Evolutionary conservation across 164 flowering plant genomes (phyloP), one percentile per base, ranked within the genome.

Genomic region (Brasenia schreberi): DNA sequence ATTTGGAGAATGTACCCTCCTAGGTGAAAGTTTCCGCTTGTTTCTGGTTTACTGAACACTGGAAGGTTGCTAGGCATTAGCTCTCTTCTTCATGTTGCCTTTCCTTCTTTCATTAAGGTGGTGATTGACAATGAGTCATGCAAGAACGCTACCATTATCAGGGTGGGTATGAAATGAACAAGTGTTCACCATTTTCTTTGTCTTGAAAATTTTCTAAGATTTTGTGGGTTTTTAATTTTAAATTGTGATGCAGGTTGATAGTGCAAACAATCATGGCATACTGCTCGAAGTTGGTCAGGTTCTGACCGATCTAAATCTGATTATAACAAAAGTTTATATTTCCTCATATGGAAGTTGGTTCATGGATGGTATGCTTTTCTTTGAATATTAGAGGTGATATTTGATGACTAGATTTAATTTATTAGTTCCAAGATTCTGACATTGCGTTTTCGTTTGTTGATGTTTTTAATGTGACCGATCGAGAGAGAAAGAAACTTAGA

Each of bases 271-370:
- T 66, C 87, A 83, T 72, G 95, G 96, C 42, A 86, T 90, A 27
- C 91, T 93, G 59, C 81, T 93, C 14, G 96, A 90, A 73, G 92
- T 86, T 74, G 95, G 90, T 1, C 98, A 93, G 27, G 76, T 89
- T 65, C 89, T 93, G 59, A 85, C 94, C 23, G 98, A 93, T 85
- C 86, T 93, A 44, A 85, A 89, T 69, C 94, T 93, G 61, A 72
- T 80, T 62, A 76, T 93, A 27, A 83, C 82, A 5, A 93, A 93
- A 75, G 97, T 96, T 62, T 93, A 93, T 63, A 90, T 93, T 7
- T 86, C 89, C 61, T 90, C 96, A 65, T 97, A 93, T 83, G 97
- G 97, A 59, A 82, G 89, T 44, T 93, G 98, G 98, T 87, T 93
- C 80, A 93, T 93, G 97, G 98, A 93, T 77, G 97, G 98, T 93